Evolutionary conservation across 1,284 basidiomycete species (phyloP), one percentile per base, ranked within the genome.

Genomic region (Irpex sp.): DNA sequence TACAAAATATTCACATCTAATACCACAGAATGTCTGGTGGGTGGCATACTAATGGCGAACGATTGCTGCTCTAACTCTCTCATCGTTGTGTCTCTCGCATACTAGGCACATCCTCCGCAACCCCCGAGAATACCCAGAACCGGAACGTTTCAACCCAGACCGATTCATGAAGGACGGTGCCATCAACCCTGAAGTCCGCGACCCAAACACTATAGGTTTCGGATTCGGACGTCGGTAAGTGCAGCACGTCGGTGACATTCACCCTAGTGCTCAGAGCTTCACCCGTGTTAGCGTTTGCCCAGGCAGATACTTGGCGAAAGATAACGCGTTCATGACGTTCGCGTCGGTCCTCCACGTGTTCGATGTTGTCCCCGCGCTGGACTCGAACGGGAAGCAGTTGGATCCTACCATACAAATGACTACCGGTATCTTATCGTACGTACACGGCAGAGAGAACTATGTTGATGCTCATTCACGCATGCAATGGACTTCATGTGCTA

Each of bases 231-330:
- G 57, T 69, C 66, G 53, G 49, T 51, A 19, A 19, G 49, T 51
- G 10, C 10, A n/a, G 18, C 23, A 51, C 19, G 10, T 51, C 16
- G 23, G 23, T 51, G 19, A 51, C 28, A 33, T 33, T 33, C 28
- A 51, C 18, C 10, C 19, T 19, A 28, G 18, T 12, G 19, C 23
- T 19, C 14, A 19, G 10, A 14, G 10, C 18, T 2, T n/a, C 19
- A 28, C 19, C 49, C 10, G 23, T 19, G 18, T 19, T 19, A 51
- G 49, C 19, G 19, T 55, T 33, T 59, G 58, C 36, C 67, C 70
- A 8, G 71, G 71, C 1, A 65, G 68, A 14, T 66, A 66, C 59
- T 66, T 72, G 62, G 70, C 71, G 7, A 63, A 69, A 49, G 61
- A 65, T 21, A 66, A 68, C 49, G 53, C 68, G 8, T 73, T 60